Percentiles rank a stretch among this genome's conserved stretches.
phyloP scores from a whole-genome alignment of 352 stramenopile species.

The Pythium utonaiense region DNA sequence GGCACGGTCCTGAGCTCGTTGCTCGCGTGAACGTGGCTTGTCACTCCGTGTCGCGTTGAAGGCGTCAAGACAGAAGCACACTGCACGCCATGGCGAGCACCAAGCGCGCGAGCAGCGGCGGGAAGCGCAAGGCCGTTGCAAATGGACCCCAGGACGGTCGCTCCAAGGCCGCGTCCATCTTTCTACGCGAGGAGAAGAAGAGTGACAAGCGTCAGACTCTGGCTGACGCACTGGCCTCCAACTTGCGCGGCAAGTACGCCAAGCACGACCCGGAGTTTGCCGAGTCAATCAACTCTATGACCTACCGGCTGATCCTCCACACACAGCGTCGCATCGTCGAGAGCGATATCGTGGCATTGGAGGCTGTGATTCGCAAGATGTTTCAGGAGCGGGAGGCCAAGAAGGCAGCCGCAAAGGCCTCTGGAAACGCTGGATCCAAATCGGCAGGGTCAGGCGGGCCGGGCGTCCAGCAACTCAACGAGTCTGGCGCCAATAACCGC shows the following conservation, averaged over 20 bases:
- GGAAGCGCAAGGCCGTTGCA: conserved; percentile 15
- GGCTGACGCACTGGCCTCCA: conserved; percentile 44
- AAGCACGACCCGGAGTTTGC: conserved; percentile 49
- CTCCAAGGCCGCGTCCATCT: conserved; percentile 38
- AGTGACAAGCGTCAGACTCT: conserved; percentile 61
- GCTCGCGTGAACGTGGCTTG: background rate
- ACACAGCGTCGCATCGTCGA: conserved; percentile 49
- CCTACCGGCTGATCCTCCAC: conserved; percentile 47
- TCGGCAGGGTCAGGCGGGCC: conserved; percentile 3
- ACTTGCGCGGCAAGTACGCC: conserved; percentile 54
- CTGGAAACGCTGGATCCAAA: background rate
- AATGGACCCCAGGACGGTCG: conserved; percentile 8
- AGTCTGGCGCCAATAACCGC: conserved; percentile 1
- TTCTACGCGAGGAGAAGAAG: conserved; percentile 43
- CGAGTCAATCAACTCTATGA: conserved; percentile 52
- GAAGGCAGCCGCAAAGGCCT: conserved; percentile 6
- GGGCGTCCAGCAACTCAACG: conserved; percentile 17
- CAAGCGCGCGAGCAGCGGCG: conserved; percentile 20
- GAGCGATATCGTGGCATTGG: conserved; percentile 55
- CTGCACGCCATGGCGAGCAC: conserved; percentile 19
- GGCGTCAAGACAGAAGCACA: background rate
- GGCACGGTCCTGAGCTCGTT: background rate
- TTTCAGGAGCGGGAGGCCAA: conserved; percentile 40
- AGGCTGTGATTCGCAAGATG: conserved; percentile 65
- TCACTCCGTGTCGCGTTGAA: background rate